phyloP scores from a whole-genome alignment of 108 stramenopile genomes.

The Nitzschia inconspicua region DNA sequence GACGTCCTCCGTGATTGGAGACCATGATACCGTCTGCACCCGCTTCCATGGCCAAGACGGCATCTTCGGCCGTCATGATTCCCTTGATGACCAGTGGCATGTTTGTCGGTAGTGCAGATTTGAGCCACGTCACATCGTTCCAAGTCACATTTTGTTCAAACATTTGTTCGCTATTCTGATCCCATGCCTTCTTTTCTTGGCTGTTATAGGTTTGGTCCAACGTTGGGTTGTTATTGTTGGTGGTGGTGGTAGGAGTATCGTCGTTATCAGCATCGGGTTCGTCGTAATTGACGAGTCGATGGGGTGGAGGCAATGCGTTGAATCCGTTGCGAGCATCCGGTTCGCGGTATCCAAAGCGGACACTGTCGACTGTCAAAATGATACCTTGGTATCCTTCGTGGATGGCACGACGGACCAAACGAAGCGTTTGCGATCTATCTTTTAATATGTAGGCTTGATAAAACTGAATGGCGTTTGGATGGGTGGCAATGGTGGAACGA shows the following conservation, averaged over 20 bases:
- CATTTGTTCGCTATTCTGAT: slow-evolving; percentile 80
- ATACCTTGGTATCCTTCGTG: slow-evolving; percentile 69
- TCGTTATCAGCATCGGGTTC: slow-evolving; percentile 20
- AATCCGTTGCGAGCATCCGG: slow-evolving; percentile 76
- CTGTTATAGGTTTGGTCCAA: slow-evolving; percentile 58
- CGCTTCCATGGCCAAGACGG: slow-evolving; percentile 62
- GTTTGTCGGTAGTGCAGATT: not conserved
- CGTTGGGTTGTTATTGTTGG: not conserved
- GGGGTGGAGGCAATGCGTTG: slow-evolving; percentile 71
- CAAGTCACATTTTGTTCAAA: slow-evolving; percentile 78
- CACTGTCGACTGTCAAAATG: slow-evolving; percentile 80
- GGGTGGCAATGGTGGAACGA: slow-evolving; percentile 7
- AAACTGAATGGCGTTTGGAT: slow-evolving; percentile 36
- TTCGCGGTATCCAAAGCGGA: slow-evolving; percentile 83
- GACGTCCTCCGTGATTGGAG: slow-evolving; percentile 93
- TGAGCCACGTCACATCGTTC: slow-evolving; percentile 88
- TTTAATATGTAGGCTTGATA: slow-evolving; percentile 81
- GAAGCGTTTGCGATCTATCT: slow-evolving; percentile 52
- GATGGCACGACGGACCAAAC: slow-evolving; percentile 58
- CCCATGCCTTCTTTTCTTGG: slow-evolving; percentile 66
- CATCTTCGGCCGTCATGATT: slow-evolving; percentile 94
- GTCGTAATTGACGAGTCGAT: slow-evolving; percentile 73
- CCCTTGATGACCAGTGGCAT: slow-evolving; percentile 90
- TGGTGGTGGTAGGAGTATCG: not conserved
- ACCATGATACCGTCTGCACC: slow-evolving; percentile 92